Base-by-base conservation (phyloP, 805 yeast genomes). In the Monosporozyma aerobia region DNA sequence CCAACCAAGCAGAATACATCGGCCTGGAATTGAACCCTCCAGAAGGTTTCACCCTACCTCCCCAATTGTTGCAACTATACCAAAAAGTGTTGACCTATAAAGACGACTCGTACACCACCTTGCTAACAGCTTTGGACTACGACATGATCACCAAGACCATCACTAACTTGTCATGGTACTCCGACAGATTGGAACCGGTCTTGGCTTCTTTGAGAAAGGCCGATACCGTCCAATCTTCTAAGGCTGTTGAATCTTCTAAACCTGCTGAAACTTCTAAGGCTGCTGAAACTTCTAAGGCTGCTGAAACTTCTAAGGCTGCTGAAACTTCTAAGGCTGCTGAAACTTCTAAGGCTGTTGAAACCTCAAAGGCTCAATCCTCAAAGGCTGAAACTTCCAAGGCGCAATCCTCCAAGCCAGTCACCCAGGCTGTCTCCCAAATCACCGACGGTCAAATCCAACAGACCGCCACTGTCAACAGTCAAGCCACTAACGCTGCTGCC, bases 151-250 rank as follows among this genome's bases (percentile, higher is more conserved):
- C 63, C 2, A 49, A 61, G 11, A 62, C 64, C 44, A 60, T 68
- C 33, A 60, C 68, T 30, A 63, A 60, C 39, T 58, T 69, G 44
- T 69, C 71, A 56, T 69, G 71, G 71, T 69, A 64, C 54, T 56
- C 63, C 33, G 43, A 57, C 19, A 63, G 68, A 57, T 51, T 65
- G 29, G 56, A 49, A 40, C 55, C 64, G 8, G 58, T 52, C 46
- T 45, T 59, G 13, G 51, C 47, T 22, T 48, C 58, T 14, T 44
- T 51, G 22, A 37, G 48, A 45, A 46, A 52, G 23, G 30, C 53
- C 22, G 44, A 55, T 33, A 35, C 50, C 29, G 27, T 52, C 25
- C 11, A 52, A 10, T 39, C 49, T 41, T 30, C 53, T 22, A 29
- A 53, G 33, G 39, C 56, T 37, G 37, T 51, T 35, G 40, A 52